These are phyloP conservation scores for Colletotrichum viniferum DNA, from an alignment of 2,329 filamentous ascomycete genomes.

Conservation along the genomic window DNA sequence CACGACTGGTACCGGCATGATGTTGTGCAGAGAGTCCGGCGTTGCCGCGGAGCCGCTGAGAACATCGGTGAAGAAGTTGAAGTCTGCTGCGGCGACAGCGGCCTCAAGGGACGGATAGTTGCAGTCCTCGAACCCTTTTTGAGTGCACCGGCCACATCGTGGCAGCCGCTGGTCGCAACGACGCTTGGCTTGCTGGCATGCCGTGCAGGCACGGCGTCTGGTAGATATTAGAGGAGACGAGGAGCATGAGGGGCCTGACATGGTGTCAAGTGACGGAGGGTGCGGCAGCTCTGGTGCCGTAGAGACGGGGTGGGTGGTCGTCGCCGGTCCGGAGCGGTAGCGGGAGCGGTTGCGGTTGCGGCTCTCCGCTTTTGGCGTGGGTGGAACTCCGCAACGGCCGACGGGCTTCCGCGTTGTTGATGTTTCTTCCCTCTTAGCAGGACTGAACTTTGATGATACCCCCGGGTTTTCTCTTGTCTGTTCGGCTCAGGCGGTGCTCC, in stretches of 20 bases:
- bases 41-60: conserved; percentile 17
- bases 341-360: conserved; percentile 8
- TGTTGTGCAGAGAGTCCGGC: conserved; percentile 13
- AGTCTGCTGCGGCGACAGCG: conserved; percentile 21
- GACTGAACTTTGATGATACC: not conserved
- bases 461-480: not conserved
- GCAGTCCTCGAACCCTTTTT: conserved; percentile 27
- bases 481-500: conserved; percentile 11
- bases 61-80: conserved; percentile 31
- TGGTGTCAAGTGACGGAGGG: conserved; percentile 1
- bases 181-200: conserved; percentile 40
- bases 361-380: conserved; percentile 15
- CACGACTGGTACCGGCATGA: conserved; percentile 10
- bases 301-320: not conserved
- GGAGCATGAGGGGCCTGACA: conserved; percentile 19
- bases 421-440: not conserved
- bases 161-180: conserved; percentile 39
- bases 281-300: not conserved
- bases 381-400: conserved; percentile 25
- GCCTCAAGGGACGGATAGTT: conserved; percentile 26
- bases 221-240: conserved; percentile 22
- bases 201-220: conserved; percentile 35
- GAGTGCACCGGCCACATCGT: conserved; percentile 34
- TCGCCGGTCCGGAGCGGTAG: conserved; percentile 9
- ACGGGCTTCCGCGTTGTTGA: conserved; percentile 9